These are phyloP conservation scores for Arabidopsis lyrata DNA, from an alignment of 441 rosid genomes.

Conservation along the genomic window DNA sequence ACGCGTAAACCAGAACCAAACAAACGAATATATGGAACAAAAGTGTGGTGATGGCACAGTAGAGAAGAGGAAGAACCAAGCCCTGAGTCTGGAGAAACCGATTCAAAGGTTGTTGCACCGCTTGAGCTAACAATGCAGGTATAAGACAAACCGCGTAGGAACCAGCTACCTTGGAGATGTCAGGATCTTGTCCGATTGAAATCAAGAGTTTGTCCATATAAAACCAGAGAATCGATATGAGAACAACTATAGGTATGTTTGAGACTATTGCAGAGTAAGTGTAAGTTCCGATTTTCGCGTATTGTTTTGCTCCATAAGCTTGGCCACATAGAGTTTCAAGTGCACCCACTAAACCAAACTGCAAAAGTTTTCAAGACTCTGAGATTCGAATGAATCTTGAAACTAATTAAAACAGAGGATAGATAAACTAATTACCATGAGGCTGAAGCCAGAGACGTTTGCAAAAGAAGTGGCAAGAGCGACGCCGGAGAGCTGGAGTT, in stretches of 20 bases:
- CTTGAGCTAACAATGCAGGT: conserved; percentile 41
- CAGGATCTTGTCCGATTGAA: conserved; percentile 41
- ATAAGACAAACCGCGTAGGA: conserved; percentile 40
- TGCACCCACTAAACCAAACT: conserved; percentile 42
- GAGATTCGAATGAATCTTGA: neutral
- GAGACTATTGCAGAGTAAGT: conserved; percentile 40
- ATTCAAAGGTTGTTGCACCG: conserved; percentile 39
- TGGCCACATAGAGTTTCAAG: conserved; percentile 48
- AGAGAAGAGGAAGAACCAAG: conserved; percentile 43
- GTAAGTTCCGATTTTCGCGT: conserved; percentile 36
- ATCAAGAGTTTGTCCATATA: conserved; percentile 36
- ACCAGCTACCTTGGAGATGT: conserved; percentile 41
- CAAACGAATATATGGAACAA: conserved; percentile 33
- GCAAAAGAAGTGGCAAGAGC: conserved; percentile 45
- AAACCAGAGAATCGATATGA: conserved; percentile 38
- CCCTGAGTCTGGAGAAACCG: conserved; percentile 45
- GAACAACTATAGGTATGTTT: conserved; percentile 30
- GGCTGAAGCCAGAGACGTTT: conserved; percentile 39
- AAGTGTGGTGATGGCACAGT: conserved; percentile 31
- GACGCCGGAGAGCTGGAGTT: conserved; percentile 42
- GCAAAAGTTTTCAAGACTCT: neutral
- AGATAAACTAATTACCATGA: conserved; percentile 26
- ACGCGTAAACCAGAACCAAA: conserved; percentile 34
- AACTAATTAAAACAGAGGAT: neutral
- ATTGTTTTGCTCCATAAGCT: conserved; percentile 47